phyloP scores from a whole-genome alignment of 306 rosid genomes.

The Glycine tomentella region DNA sequence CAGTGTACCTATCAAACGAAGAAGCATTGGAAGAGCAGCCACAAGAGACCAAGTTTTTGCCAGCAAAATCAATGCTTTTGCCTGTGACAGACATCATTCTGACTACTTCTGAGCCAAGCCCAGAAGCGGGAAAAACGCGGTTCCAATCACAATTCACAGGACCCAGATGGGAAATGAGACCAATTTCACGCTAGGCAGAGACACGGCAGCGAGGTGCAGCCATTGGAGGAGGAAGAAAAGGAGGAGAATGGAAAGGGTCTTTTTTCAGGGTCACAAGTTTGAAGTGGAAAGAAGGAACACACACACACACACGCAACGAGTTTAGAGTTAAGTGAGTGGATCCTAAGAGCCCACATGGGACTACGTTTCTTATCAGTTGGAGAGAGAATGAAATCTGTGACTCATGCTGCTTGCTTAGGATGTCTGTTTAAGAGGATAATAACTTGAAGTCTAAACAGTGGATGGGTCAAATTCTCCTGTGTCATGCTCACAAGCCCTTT shows the following conservation, averaged over 20 bases:
- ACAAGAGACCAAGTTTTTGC: conserved; percentile 74
- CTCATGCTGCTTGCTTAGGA: background rate
- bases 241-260: background rate
- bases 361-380: conserved; percentile 52
- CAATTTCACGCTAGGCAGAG: conserved; percentile 40
- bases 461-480: background rate
- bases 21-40: conserved; percentile 80
- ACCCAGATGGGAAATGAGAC: conserved; percentile 57
- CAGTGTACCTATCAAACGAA: conserved; percentile 58
- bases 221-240: conserved; percentile 33
- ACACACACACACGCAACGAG: conserved; percentile 27
- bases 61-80: conserved; percentile 74
- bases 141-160: conserved; percentile 42
- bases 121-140: conserved; percentile 47
- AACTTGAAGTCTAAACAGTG: background rate
- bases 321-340: conserved; percentile 71
- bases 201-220: conserved; percentile 20
- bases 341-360: conserved; percentile 67
- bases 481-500: too few species aligned
- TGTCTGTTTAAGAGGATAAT: background rate
- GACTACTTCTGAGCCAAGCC: conserved; percentile 60
- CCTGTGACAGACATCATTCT: conserved; percentile 80
- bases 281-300: conserved; percentile 36
- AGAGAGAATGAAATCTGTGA: conserved; percentile 54
- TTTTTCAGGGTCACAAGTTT: conserved; percentile 48